Evolutionary conservation across 176 grass and related monocot genomes (phyloP).

Genomic region (Aechmea fasciata): DNA sequence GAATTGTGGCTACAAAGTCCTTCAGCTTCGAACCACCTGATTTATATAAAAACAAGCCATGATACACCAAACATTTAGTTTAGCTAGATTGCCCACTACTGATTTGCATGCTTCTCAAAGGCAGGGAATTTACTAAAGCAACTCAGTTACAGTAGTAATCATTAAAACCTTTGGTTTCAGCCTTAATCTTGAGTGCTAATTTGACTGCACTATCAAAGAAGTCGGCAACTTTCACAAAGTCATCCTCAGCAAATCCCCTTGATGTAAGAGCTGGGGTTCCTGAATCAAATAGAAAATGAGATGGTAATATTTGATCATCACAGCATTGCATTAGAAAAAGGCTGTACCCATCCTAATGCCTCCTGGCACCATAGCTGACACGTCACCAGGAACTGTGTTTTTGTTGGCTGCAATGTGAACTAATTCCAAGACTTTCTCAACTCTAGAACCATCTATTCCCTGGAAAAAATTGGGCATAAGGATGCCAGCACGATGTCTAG

Average conservation of each 20-base stretch:
- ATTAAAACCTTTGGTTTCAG: slow-evolving; percentile 52
- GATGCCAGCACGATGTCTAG: not conserved
- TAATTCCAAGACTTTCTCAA: slow-evolving; percentile 88
- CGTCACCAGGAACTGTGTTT: slow-evolving; percentile 98
- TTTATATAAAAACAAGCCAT: slow-evolving; percentile 10
- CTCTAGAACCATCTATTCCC: slow-evolving; percentile 96
- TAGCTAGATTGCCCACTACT: not conserved
- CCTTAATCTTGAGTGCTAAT: slow-evolving; percentile 75
- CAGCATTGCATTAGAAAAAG: slow-evolving; percentile 5
- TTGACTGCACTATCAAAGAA: slow-evolving; percentile 79
- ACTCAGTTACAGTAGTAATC: slow-evolving; percentile 3
- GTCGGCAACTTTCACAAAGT: slow-evolving; percentile 90
- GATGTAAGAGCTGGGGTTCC: slow-evolving; percentile 97
- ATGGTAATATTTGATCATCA: slow-evolving; percentile 10
- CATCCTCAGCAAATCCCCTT: slow-evolving; percentile 95
- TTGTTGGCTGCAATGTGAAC: slow-evolving; percentile 99
- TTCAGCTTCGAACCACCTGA: slow-evolving; percentile 80
- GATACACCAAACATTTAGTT: not conserved
- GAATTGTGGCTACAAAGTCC: slow-evolving; percentile 84
- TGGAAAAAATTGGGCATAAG: slow-evolving; percentile 24
- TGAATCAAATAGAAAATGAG: slow-evolving; percentile 16
- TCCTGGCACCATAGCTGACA: slow-evolving; percentile 98
- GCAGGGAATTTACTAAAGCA: slow-evolving; percentile 3
- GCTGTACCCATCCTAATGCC: slow-evolving; percentile 97
- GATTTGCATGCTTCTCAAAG: not conserved